phyloP scores from a whole-genome alignment of 805 yeast species.

The Candida krabiensis region DNA sequence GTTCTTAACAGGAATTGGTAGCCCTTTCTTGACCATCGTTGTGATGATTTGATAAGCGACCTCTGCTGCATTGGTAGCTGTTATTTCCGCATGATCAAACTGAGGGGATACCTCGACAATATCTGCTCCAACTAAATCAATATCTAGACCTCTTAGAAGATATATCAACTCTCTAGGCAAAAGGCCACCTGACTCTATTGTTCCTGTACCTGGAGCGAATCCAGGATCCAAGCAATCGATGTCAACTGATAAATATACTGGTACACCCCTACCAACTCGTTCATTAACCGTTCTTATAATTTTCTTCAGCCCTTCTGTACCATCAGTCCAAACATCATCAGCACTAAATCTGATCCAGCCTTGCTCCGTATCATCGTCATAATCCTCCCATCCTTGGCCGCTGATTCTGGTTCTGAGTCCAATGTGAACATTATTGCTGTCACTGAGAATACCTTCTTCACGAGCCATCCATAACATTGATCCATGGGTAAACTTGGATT shows the following conservation, averaged over 20 bases:
- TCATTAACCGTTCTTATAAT: conserved; percentile 53
- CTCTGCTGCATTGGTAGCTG: conserved; percentile 70
- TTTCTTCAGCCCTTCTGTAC: conserved; percentile 46
- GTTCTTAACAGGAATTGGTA: conserved; percentile 18
- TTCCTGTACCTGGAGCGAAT: conserved; percentile 58
- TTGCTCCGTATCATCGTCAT: conserved; percentile 63
- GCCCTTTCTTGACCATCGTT: conserved; percentile 63
- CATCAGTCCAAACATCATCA: conserved; percentile 72
- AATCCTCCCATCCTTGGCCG: conserved; percentile 60
- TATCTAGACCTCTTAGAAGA: conserved; percentile 46
- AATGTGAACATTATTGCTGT: conserved; percentile 64
- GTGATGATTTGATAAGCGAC: conserved; percentile 70
- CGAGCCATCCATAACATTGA: conserved; percentile 83
- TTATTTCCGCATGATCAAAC: conserved; percentile 63
- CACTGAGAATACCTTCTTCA: conserved; percentile 61
- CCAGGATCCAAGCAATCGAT: conserved; percentile 64
- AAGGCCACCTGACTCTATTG: conserved; percentile 61
- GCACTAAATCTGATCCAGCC: conserved; percentile 70
- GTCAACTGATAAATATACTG: conserved; percentile 79
- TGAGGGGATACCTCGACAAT: conserved; percentile 63
- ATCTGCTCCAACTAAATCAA: conserved; percentile 55
- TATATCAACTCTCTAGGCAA: conserved; percentile 54
- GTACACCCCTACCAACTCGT: conserved; percentile 59
- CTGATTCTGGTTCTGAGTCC: conserved; percentile 75
- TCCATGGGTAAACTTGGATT: conserved; percentile 71